Evolutionary conservation across 257 asterid species (phyloP).

Genomic region (Solanum habrochaites): DNA sequence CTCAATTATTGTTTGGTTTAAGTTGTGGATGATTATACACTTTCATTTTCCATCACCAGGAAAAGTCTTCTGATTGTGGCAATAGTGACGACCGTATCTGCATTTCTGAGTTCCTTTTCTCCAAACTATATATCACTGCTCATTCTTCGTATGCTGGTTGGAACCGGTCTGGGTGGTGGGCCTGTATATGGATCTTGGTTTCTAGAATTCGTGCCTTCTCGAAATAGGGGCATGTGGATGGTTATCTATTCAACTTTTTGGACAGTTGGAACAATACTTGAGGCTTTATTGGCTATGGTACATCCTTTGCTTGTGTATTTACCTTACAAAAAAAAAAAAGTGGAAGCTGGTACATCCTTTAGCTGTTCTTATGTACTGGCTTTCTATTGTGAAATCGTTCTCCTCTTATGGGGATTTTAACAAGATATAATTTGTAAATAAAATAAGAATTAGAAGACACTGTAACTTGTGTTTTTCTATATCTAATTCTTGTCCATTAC

Average conservation of each 20-base stretch:
- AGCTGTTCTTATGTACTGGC: neutral
- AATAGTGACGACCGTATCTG: conserved; percentile 40
- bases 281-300: conserved; percentile 80
- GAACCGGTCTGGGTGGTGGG: conserved; percentile 78
- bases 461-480: neutral
- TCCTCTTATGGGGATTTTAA: neutral
- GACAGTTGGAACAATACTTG: conserved; percentile 71
- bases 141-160: conserved; percentile 48
- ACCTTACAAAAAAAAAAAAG: neutral
- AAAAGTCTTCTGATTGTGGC: conserved; percentile 59
- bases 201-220: conserved; percentile 70
- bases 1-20: neutral
- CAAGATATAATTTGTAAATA: neutral
- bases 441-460: neutral
- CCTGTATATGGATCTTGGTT: conserved; percentile 78
- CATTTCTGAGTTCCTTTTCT: conserved; percentile 51
- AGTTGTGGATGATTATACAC: neutral
- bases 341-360: conserved; percentile 29
- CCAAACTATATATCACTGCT: conserved; percentile 45
- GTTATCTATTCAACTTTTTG: conserved; percentile 52
- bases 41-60: conserved; percentile 32
- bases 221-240: conserved; percentile 74
- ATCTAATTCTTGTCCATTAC: neutral
- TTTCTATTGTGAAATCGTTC: neutral
- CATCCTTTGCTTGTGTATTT: conserved; percentile 2